A percentile compares a stretch with the other conserved stretches of the same genome.
These are phyloP conservation scores for Sclerotinia subarctica DNA, from an alignment of 2,329 filamentous ascomycete species.

Conservation along the genomic window DNA sequence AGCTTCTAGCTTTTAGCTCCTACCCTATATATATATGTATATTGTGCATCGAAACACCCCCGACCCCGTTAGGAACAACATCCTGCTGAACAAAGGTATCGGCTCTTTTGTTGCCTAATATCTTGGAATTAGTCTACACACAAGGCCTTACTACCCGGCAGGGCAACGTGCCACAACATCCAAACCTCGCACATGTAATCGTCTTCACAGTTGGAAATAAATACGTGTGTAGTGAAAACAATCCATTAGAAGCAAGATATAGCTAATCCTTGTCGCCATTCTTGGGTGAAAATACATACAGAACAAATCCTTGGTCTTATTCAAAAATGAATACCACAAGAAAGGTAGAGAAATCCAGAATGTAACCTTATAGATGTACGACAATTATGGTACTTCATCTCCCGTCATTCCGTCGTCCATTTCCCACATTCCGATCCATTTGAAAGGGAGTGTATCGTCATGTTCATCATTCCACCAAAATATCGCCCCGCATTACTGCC, in stretches of 20 bases:
- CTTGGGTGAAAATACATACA: neutral
- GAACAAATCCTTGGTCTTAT: neutral
- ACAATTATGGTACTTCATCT: neutral
- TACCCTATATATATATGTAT: too few relatives aligned
- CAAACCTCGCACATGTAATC: neutral
- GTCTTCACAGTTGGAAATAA: neutral
- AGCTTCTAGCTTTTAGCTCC: too few relatives aligned
- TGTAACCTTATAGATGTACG: neutral
- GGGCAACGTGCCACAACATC: neutral
- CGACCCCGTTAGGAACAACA: too few relatives aligned
- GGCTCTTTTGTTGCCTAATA: too few relatives aligned
- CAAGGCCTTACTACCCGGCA: too few relatives aligned
- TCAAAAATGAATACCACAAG: neutral
- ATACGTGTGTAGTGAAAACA: neutral
- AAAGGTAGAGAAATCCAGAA: neutral
- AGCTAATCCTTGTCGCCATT: neutral
- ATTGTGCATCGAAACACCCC: too few relatives aligned
- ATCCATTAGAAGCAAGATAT: neutral
- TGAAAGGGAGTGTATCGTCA: neutral
- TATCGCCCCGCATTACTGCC: neutral
- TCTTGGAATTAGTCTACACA: neutral
- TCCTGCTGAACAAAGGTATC: too few relatives aligned
- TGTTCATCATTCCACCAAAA: neutral
- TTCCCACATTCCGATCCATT: slow-evolving; percentile 1
- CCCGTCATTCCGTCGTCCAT: slow-evolving; percentile 2